Evolutionary conservation across 768 basidiomycete genomes (phyloP).

Genomic region (Boletus vinaceobasis): DNA sequence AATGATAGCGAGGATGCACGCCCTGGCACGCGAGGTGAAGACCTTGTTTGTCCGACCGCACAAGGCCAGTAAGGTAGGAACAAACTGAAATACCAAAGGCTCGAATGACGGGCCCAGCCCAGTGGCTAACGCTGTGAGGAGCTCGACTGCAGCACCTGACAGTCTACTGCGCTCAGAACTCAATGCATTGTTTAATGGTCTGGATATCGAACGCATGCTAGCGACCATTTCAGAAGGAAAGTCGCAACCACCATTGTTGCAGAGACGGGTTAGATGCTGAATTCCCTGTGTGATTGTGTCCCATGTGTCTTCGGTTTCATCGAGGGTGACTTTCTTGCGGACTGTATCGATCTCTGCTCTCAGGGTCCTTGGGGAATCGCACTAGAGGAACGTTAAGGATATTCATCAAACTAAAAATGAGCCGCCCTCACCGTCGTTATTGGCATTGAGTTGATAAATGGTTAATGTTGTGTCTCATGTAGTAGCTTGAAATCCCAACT

Average conservation of each 20-base stretch:
- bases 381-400: conserved; percentile 25
- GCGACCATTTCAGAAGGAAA: conserved; percentile 49
- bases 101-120: conserved; percentile 64
- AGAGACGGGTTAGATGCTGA: conserved; percentile 43
- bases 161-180: conserved; percentile 72
- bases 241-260: conserved; percentile 51
- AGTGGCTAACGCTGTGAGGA: conserved; percentile 51
- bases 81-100: conserved; percentile 58
- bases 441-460: conserved; percentile 20
- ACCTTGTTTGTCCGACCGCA: conserved; percentile 80
- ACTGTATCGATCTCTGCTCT: conserved; percentile 42
- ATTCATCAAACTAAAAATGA: neutral
- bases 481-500: conserved; percentile 15
- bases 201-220: conserved; percentile 48
- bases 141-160: conserved; percentile 63
- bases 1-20: conserved; percentile 58
- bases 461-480: conserved; percentile 14
- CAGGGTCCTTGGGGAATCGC: conserved; percentile 28
- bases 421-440: conserved; percentile 24
- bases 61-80: conserved; percentile 64
- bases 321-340: conserved; percentile 39
- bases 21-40: conserved; percentile 60
- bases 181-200: conserved; percentile 56
- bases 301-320: conserved; percentile 81
- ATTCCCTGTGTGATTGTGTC: conserved; percentile 58